A percentile compares a stretch with the other conserved stretches of the same genome.
Evolutionary conservation across 148 eudicot genomes (phyloP).

Genomic region (Rhododendron williamsianum): DNA sequence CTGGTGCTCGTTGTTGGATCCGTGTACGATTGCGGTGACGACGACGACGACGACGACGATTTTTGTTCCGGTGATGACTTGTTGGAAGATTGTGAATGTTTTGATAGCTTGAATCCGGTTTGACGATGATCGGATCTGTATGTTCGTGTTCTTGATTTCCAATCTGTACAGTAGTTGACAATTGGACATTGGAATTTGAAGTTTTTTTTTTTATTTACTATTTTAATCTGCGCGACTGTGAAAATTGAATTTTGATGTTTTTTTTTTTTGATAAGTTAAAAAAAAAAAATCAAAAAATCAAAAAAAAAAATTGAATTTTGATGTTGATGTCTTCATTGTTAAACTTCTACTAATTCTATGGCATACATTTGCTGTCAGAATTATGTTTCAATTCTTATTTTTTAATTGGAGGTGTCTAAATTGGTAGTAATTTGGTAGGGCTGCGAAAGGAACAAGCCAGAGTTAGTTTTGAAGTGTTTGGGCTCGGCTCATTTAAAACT

Average conservation of each 20-base stretch:
- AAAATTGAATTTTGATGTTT: background rate
- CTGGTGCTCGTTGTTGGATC: slow-evolving; percentile 35
- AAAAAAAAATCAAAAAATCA: too few species aligned
- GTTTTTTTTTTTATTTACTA: background rate
- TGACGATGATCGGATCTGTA: background rate
- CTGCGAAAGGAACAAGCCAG: too few species aligned
- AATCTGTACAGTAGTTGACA: background rate
- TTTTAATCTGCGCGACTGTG: background rate
- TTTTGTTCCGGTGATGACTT: background rate
- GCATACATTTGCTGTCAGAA: background rate
- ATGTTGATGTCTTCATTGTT: background rate
- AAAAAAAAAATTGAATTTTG: background rate
- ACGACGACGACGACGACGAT: background rate
- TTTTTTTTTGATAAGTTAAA: too few species aligned
- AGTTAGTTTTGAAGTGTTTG: background rate
- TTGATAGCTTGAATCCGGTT: slow-evolving; percentile 8
- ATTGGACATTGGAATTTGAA: background rate
- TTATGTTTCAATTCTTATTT: too few species aligned
- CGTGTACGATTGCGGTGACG: slow-evolving; percentile 30
- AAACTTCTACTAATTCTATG: background rate
- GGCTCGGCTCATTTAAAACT: background rate
- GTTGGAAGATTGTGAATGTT: slow-evolving; percentile 15
- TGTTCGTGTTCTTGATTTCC: too few species aligned
- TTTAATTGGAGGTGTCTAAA: background rate
- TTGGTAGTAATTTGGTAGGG: background rate